phyloP scores from a whole-genome alignment of 805 yeast species.

The Wickerhamomyces chaumierensis region DNA sequence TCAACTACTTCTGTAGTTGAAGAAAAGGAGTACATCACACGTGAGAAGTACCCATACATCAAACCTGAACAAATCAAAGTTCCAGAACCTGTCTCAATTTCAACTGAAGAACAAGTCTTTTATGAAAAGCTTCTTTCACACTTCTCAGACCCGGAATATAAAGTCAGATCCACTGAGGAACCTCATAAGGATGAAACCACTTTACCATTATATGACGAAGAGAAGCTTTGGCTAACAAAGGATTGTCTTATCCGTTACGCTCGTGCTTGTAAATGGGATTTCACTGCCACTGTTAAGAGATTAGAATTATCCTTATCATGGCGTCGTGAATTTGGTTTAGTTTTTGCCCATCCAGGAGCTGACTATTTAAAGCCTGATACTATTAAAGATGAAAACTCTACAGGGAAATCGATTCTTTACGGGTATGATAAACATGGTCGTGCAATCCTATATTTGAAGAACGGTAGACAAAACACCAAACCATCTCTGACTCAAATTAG shows the following conservation, averaged over 20 bases:
- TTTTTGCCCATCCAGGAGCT: conserved; percentile 25
- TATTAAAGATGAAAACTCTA: conserved; percentile 62
- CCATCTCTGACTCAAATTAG: conserved; percentile 82
- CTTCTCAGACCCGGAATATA: conserved; percentile 38
- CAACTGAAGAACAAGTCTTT: conserved; percentile 14
- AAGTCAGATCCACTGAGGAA: conserved; percentile 21
- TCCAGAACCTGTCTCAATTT: not conserved
- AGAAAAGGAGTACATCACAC: conserved; percentile 3
- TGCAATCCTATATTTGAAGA: conserved; percentile 84
- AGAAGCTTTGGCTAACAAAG: conserved; percentile 83
- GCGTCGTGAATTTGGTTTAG: conserved; percentile 85
- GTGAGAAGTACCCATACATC: not conserved
- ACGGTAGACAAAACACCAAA: conserved; percentile 91
- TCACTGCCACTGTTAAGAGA: conserved; percentile 60
- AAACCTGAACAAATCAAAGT: not conserved
- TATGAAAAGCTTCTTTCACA: conserved; percentile 47
- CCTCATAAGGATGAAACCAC: conserved; percentile 7
- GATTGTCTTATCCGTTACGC: conserved; percentile 84
- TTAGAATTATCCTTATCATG: conserved; percentile 70
- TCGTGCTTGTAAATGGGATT: conserved; percentile 89
- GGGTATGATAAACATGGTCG: conserved; percentile 78
- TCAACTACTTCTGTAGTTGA: not conserved
- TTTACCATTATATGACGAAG: conserved; percentile 39
- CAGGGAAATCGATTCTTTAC: conserved; percentile 83
- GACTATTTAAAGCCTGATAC: conserved; percentile 40